Percentiles rank a stretch among this genome's conserved stretches.
phyloP scores from a whole-genome alignment of 768 basidiomycete genomes.

The Heimioporus sp. region DNA sequence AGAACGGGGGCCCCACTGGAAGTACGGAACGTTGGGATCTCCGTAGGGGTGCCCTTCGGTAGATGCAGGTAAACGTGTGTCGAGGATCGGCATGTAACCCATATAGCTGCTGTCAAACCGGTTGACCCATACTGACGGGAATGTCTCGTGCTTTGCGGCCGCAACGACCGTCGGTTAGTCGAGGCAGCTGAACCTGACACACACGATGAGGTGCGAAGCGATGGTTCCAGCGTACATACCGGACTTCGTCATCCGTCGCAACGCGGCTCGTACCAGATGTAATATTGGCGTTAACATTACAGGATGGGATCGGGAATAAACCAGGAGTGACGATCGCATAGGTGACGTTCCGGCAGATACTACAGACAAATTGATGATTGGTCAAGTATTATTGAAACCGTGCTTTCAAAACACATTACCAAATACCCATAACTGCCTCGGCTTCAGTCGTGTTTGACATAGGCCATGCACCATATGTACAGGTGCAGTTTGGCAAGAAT shows the following conservation, averaged over 20 bases:
- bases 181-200: constrained; percentile 15
- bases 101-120: constrained; percentile 47
- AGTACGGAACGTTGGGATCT: constrained; percentile 46
- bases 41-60: constrained; percentile 43
- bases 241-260: constrained; percentile 9
- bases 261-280: constrained; percentile 8
- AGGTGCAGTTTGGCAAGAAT: constrained; percentile 38
- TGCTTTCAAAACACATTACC: background rate
- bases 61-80: constrained; percentile 43
- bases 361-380: background rate
- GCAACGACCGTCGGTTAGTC: constrained; percentile 50
- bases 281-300: background rate
- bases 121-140: constrained; percentile 43
- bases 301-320: constrained; percentile 1
- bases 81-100: constrained; percentile 45
- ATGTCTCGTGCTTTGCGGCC: constrained; percentile 39
- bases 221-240: background rate
- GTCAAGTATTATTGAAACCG: background rate
- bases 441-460: constrained; percentile 9
- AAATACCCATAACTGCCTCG: background rate
- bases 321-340: constrained; percentile 1
- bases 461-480: constrained; percentile 41
- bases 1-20: constrained; percentile 27
- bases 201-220: no score
- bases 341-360: constrained; percentile 1